Conservation (phyloP, 2,329 filamentous ascomycete species). For the Rhinocladiella similis region DNA sequence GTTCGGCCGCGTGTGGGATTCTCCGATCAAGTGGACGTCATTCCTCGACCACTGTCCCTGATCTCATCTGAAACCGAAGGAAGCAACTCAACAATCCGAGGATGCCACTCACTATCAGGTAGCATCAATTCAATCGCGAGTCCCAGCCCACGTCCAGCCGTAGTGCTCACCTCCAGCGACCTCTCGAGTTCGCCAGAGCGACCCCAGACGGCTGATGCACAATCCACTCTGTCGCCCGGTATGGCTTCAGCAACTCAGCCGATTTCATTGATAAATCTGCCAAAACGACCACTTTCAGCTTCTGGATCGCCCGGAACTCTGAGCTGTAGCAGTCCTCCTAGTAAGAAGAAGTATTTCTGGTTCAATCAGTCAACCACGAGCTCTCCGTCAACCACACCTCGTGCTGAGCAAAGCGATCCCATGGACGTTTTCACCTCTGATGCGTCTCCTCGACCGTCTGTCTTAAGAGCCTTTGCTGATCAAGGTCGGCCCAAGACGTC, state of each 20-base stretch:
- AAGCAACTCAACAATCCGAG: slow-evolving; percentile 66
- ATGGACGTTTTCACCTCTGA: slow-evolving; percentile 15
- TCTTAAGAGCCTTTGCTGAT: slow-evolving; percentile 9
- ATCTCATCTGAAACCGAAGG: slow-evolving; percentile 83
- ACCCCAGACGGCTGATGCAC: slow-evolving; percentile 46
- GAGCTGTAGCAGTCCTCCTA: slow-evolving; percentile 27
- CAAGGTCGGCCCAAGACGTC: slow-evolving; percentile 31
- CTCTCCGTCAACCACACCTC: slow-evolving; percentile 35
- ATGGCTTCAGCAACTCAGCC: slow-evolving; percentile 33
- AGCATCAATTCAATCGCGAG: slow-evolving; percentile 76
- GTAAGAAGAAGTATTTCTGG: slow-evolving; percentile 33
- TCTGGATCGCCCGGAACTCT: slow-evolving; percentile 33
- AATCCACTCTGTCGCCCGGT: slow-evolving; percentile 22
- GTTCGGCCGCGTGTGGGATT: slow-evolving; percentile 70
- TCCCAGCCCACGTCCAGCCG: slow-evolving; percentile 47
- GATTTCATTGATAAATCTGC: slow-evolving; percentile 24
- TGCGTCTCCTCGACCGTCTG: slow-evolving; percentile 2
- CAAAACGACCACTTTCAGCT: slow-evolving; percentile 44
- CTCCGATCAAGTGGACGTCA: slow-evolving; percentile 80
- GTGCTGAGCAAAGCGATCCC: slow-evolving; percentile 27
- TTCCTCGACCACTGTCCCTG: slow-evolving; percentile 77
- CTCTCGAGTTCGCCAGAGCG: slow-evolving; percentile 33
- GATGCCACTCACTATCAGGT: slow-evolving; percentile 71
- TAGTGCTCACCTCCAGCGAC: slow-evolving; percentile 19
- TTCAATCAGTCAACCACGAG: slow-evolving; percentile 33